Percentiles rank a stretch among this genome's conserved stretches.
These are phyloP conservation scores for Debaryomyces singareniensis DNA, from an alignment of 1,139 yeast genomes.

Conservation along the genomic window DNA sequence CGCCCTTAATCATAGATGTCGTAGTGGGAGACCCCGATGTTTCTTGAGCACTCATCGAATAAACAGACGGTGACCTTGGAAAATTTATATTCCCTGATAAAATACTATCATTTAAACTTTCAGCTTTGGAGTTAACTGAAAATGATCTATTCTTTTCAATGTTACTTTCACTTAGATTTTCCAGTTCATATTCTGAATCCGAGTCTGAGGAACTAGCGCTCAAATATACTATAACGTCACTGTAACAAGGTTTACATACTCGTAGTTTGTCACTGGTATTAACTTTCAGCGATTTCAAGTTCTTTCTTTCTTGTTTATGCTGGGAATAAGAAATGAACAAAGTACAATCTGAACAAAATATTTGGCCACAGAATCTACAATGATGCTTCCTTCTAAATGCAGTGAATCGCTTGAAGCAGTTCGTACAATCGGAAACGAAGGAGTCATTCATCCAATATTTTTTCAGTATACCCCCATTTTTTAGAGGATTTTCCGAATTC, in stretches of 20 bases:
- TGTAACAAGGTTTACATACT: slow-evolving; percentile 73
- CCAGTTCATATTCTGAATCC: slow-evolving; percentile 12
- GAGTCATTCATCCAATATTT: slow-evolving; percentile 94
- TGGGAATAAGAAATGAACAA: slow-evolving; percentile 68
- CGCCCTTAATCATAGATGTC: slow-evolving; percentile 4
- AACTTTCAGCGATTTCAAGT: slow-evolving; percentile 22
- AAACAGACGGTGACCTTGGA: neutral
- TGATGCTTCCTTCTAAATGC: slow-evolving; percentile 88
- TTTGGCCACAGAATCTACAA: slow-evolving; percentile 93
- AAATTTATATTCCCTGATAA: slow-evolving; percentile 1
- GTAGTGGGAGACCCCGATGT: neutral
- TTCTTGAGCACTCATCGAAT: neutral
- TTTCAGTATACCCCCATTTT: slow-evolving; percentile 48
- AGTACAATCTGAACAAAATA: slow-evolving; percentile 87
- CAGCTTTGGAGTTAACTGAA: slow-evolving; percentile 21
- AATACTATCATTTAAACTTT: slow-evolving; percentile 10
- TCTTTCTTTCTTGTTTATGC: slow-evolving; percentile 37
- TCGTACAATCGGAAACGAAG: slow-evolving; percentile 73
- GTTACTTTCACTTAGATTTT: slow-evolving; percentile 13
- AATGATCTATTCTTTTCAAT: slow-evolving; percentile 20
- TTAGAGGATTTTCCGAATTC: slow-evolving; percentile 40
- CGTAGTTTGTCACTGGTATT: slow-evolving; percentile 61
- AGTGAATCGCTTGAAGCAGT: slow-evolving; percentile 68
- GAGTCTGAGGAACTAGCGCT: slow-evolving; percentile 55
- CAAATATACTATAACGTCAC: slow-evolving; percentile 57